These are phyloP conservation scores for Colletotrichum cordylinicola DNA, from an alignment of 2,329 filamentous ascomycete species.

Conservation along the genomic window DNA sequence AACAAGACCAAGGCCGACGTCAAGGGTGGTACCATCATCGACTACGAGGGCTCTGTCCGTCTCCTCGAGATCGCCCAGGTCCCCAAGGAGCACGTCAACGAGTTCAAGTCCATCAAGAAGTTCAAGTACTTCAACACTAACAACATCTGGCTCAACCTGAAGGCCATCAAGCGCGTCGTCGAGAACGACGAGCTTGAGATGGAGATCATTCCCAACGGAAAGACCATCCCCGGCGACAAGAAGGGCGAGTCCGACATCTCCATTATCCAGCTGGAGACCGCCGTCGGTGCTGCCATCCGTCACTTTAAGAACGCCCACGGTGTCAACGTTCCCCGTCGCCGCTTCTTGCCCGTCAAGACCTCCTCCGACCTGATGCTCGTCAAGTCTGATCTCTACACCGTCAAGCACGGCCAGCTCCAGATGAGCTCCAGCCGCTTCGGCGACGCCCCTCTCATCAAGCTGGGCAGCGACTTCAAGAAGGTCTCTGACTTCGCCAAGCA, in stretches of 20 bases:
- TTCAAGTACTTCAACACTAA: constrained; percentile 99
- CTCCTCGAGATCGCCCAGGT: constrained; percentile 99
- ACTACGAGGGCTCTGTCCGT: constrained; percentile 96
- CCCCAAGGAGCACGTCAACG: constrained; percentile 99
- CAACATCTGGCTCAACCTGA: constrained; percentile 99
- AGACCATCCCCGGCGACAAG: constrained; percentile 98
- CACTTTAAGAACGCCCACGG: constrained; percentile 99
- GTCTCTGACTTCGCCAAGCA: constrained; percentile 94
- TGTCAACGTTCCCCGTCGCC: constrained; percentile 96
- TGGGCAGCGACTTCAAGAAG: constrained; percentile 99
- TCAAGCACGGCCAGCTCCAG: constrained; percentile 97
- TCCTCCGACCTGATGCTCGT: constrained; percentile 99
- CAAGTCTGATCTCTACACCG: constrained; percentile 98
- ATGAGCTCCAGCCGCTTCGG: constrained; percentile 97
- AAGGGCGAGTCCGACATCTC: constrained; percentile 99
- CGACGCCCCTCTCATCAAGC: constrained; percentile 97
- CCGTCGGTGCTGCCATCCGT: constrained; percentile 96
- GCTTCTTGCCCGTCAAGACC: constrained; percentile 99
- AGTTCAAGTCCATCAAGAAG: constrained; percentile 99
- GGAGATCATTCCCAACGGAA: constrained; percentile 99
- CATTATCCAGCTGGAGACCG: constrained; percentile 98
- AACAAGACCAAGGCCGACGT: constrained; percentile 99
- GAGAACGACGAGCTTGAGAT: constrained; percentile 98
- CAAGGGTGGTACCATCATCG: constrained; percentile 99
- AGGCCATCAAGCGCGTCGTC: constrained; percentile 97